Conservation (phyloP, 2,329 filamentous ascomycete species). For the Ascochyta koolunga region DNA sequence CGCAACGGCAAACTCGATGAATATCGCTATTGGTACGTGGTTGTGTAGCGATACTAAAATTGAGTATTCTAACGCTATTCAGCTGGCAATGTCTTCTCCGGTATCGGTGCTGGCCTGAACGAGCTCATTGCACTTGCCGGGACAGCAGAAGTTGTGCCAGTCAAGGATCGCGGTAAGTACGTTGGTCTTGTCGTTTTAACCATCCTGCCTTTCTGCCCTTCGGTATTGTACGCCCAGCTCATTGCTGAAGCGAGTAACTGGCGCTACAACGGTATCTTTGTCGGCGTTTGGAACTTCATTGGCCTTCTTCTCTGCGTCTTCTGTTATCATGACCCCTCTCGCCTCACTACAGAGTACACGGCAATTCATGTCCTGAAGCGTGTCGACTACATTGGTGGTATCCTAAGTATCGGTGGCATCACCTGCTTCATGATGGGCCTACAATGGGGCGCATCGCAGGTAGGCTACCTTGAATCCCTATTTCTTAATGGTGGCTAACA, state of each 20-base stretch:
- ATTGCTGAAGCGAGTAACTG: constrained; percentile 58
- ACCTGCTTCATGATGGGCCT: constrained; percentile 47
- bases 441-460: constrained; percentile 47
- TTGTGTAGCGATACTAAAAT: no score
- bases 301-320: constrained; percentile 59
- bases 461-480: constrained; percentile 38
- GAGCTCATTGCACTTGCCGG: constrained; percentile 72
- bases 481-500: constrained; percentile 46
- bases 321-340: constrained; percentile 50
- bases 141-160: constrained; percentile 71
- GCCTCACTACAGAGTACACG: constrained; percentile 49
- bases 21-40: constrained; percentile 36
- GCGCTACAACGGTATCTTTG: constrained; percentile 62
- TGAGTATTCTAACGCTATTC: neutral
- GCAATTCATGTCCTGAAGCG: constrained; percentile 33
- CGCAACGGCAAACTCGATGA: constrained; percentile 38
- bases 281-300: constrained; percentile 59
- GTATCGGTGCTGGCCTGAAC: constrained; percentile 69
- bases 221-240: constrained; percentile 67
- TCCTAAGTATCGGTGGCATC: constrained; percentile 39
- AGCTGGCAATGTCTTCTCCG: constrained; percentile 58
- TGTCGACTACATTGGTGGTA: constrained; percentile 41
- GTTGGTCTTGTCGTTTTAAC: constrained; percentile 66
- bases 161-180: constrained; percentile 67
- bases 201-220: constrained; percentile 67